A percentile compares a stretch with the other conserved stretches of the same genome.
These are phyloP conservation scores for Parafenestella ontariensis DNA, from an alignment of 2,329 filamentous ascomycete genomes.

Conservation along the genomic window DNA sequence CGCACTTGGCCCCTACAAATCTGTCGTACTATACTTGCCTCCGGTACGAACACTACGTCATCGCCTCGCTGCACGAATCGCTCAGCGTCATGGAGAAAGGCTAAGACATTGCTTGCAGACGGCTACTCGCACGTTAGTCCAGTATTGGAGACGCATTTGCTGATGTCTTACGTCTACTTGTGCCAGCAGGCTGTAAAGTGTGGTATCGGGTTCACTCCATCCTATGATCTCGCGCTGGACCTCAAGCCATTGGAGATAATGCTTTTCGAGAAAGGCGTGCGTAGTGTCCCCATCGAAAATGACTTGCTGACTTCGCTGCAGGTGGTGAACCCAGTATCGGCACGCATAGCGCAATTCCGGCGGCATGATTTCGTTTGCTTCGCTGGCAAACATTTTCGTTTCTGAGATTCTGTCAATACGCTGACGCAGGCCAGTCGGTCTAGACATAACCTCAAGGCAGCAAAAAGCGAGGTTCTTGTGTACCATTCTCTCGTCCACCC, in stretches of 20 bases:
- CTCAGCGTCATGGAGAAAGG: conserved; percentile 39
- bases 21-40: conserved; percentile 19
- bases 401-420: conserved; percentile 44
- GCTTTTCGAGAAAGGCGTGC: conserved; percentile 46
- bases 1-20: conserved; percentile 10
- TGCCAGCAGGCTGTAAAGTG: conserved; percentile 16
- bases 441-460: conserved; percentile 50
- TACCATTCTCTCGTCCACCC: conserved; percentile 44
- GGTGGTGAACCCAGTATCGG: conserved; percentile 45
- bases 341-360: conserved; percentile 45
- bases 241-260: conserved; percentile 57
- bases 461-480: conserved; percentile 40
- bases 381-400: conserved; percentile 9
- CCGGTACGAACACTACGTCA: conserved; percentile 41
- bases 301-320: conserved; percentile 16
- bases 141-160: neutral
- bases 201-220: conserved; percentile 29
- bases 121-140: conserved; percentile 15
- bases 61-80: conserved; percentile 41
- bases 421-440: conserved; percentile 32
- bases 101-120: conserved; percentile 6
- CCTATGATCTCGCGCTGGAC: conserved; percentile 35
- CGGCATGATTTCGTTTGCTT: conserved; percentile 12
- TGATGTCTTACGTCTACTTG: conserved; percentile 16
- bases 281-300: conserved; percentile 34